A percentile compares a stretch with the other conserved stretches of the same genome.
Evolutionary conservation across 1,139 yeast species (phyloP).

Genomic region (Schwanniomyces etchellsii): DNA sequence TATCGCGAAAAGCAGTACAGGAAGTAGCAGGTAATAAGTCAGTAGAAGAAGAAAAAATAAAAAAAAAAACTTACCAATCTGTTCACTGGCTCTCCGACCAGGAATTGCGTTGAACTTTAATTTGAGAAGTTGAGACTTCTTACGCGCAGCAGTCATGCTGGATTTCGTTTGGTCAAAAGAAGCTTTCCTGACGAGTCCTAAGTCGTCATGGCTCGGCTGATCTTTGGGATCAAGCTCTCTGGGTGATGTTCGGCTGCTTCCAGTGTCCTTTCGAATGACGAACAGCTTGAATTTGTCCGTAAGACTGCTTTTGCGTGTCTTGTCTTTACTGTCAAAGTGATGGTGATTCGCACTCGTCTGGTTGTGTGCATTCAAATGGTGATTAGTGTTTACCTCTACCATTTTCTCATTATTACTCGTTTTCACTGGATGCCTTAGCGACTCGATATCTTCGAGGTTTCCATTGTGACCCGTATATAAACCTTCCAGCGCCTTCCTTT

Average conservation of each 20-base stretch:
- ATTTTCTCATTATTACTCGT: neutral
- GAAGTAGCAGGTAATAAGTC: no score
- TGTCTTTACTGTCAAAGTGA: neutral
- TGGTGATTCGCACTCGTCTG: neutral
- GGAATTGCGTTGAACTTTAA: slow-evolving; percentile 6
- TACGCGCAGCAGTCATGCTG: slow-evolving; percentile 23
- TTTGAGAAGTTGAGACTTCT: slow-evolving; percentile 12
- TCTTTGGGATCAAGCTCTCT: slow-evolving; percentile 7
- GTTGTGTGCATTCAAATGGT: neutral
- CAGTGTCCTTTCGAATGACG: slow-evolving; percentile 8
- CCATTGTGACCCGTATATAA: neutral
- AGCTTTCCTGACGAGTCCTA: neutral
- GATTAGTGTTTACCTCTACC: neutral
- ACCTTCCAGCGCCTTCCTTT: slow-evolving; percentile 1
- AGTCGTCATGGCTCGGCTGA: slow-evolving; percentile 3
- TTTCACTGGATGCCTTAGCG: neutral
- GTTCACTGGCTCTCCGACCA: slow-evolving; percentile 22
- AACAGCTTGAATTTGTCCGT: neutral
- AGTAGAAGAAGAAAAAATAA: no score
- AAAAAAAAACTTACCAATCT: slow-evolving; percentile 34
- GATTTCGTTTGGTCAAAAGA: slow-evolving; percentile 37
- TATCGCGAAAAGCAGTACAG: no score
- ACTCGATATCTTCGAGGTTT: neutral
- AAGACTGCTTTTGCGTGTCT: neutral
- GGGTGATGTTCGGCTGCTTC: slow-evolving; percentile 7